A percentile compares a stretch with the other conserved stretches of the same genome.
Conservation (phyloP, 805 yeast species). For the Clavispora fructus region DNA sequence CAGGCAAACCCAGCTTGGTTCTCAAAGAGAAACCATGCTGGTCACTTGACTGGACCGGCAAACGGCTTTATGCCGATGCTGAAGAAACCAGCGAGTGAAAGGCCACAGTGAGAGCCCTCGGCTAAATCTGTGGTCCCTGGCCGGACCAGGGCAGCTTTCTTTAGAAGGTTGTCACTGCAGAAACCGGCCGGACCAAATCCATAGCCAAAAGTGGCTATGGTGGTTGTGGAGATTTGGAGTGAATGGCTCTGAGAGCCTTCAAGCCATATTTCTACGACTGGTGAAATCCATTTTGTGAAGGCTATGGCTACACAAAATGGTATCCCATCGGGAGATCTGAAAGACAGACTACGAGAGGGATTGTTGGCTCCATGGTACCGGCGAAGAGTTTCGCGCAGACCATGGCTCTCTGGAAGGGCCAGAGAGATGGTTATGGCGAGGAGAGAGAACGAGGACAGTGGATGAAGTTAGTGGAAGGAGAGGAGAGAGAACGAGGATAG, state of each 20-base stretch:
- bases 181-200: neutral
- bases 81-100: neutral
- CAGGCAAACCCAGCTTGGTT: neutral
- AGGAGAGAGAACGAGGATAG: neutral
- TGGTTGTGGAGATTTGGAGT: neutral
- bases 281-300: neutral
- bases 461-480: neutral
- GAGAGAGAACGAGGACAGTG: neutral
- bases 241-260: neutral
- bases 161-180: neutral
- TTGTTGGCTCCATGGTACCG: neutral
- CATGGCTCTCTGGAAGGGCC: neutral
- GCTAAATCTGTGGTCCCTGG: neutral
- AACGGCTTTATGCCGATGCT: neutral
- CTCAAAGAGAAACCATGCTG: neutral
- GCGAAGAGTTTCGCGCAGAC: neutral
- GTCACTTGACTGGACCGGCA: neutral
- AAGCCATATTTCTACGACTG: neutral
- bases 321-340: neutral
- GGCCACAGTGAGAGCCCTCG: neutral
- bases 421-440: neutral
- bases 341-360: neutral
- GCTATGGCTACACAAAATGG: neutral
- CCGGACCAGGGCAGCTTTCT: neutral
- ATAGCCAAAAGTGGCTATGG: neutral